Evolutionary conservation across 2,329 filamentous ascomycete genomes (phyloP).

Genomic region (Penicillium brasilianum): DNA sequence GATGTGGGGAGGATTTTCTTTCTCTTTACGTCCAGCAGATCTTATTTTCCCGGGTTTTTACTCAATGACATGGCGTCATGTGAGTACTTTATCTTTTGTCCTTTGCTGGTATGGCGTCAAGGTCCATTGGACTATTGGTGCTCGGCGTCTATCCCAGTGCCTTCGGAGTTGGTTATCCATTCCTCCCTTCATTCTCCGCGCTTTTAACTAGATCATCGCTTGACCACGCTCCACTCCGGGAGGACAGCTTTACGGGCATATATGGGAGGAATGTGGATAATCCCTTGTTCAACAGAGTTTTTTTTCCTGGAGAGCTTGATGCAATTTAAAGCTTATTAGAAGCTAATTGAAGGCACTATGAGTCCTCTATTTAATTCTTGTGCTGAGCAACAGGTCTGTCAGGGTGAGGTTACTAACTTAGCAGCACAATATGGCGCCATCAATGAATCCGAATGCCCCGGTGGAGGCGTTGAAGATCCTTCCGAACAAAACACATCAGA

Average conservation of each 20-base stretch:
- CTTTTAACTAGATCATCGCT: slow-evolving; percentile 11
- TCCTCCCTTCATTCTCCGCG: slow-evolving; percentile 32
- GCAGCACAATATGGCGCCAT: slow-evolving; percentile 20
- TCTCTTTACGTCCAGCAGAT: background rate
- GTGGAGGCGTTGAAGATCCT: slow-evolving; percentile 24
- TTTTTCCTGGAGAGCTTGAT: background rate
- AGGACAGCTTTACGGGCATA: slow-evolving; percentile 9
- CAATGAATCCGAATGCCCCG: slow-evolving; percentile 12
- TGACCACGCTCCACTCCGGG: slow-evolving; percentile 10
- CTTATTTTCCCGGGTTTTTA: background rate
- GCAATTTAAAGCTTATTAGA: slow-evolving; percentile 23
- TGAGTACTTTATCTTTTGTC: background rate
- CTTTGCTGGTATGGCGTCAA: background rate
- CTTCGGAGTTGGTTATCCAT: slow-evolving; percentile 18
- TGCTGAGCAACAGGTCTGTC: background rate
- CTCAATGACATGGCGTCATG: slow-evolving; percentile 7
- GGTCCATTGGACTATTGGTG: background rate
- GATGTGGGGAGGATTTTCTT: background rate
- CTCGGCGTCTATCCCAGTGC: background rate
- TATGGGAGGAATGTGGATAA: slow-evolving; percentile 28
- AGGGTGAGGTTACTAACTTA: slow-evolving; percentile 2
- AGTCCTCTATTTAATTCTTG: background rate
- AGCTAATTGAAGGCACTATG: background rate
- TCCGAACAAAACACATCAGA: slow-evolving; percentile 26
- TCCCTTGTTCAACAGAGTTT: slow-evolving; percentile 27